A percentile compares a stretch with the other conserved stretches of the same genome.
These are phyloP conservation scores for Russula sp. DNA, from an alignment of 768 basidiomycete species.

Conservation along the genomic window DNA sequence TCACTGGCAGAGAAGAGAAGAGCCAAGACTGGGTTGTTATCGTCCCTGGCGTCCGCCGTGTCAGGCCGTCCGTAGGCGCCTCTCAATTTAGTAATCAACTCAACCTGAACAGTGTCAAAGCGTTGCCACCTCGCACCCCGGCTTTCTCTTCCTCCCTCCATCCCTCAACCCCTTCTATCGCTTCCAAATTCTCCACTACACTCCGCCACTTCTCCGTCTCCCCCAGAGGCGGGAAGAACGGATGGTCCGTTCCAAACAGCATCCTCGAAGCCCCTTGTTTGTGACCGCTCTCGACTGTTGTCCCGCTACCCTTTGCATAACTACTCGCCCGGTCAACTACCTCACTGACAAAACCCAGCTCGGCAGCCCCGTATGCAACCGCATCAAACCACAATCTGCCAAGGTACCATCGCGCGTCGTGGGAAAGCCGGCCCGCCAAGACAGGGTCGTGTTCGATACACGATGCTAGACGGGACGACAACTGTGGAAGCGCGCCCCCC, in stretches of 20 bases:
- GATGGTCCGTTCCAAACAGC: constrained; percentile 84
- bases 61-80: too few relatives aligned
- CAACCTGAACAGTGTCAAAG: constrained; percentile 56
- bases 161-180: constrained; percentile 58
- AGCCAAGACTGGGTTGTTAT: background rate
- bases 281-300: constrained; percentile 28
- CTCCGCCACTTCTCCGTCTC: constrained; percentile 70
- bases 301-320: constrained; percentile 29
- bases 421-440: constrained; percentile 63
- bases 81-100: background rate
- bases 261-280: constrained; percentile 50
- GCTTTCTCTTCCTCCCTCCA: constrained; percentile 55
- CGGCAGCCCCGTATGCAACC: constrained; percentile 83
- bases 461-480: constrained; percentile 78
- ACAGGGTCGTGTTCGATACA: constrained; percentile 83
- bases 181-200: constrained; percentile 78
- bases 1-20: too few relatives aligned
- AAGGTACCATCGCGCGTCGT: constrained; percentile 80
- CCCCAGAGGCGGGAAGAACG: constrained; percentile 80
- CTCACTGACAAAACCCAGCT: constrained; percentile 70
- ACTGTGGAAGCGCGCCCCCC: constrained; percentile 73
- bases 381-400: constrained; percentile 78
- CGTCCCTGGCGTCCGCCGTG: too few relatives aligned
- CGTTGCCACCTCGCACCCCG: constrained; percentile 66
- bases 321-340: constrained; percentile 52